Evolutionary conservation across 768 basidiomycete genomes (phyloP).

Genomic region (Tylopilus subfusipes): DNA sequence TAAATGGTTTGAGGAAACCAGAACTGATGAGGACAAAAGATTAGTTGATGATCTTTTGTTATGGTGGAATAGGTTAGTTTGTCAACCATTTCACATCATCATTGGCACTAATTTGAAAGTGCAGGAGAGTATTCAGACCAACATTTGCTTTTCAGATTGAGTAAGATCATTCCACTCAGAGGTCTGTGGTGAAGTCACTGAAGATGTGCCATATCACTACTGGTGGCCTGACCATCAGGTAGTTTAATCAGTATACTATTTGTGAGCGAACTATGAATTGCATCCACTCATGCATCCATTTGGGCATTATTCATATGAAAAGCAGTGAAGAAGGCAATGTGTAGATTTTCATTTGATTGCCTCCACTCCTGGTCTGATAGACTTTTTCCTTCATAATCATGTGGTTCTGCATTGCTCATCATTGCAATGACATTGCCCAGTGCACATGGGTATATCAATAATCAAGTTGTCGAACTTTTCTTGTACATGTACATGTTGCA

Average conservation of each 20-base stretch:
- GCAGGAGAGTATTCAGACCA: neutral
- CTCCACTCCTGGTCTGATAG: neutral
- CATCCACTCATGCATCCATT: neutral
- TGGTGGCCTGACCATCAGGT: neutral
- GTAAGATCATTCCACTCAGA: no score
- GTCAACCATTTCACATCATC: neutral
- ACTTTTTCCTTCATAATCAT: neutral
- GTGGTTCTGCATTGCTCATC: neutral
- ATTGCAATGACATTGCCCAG: neutral
- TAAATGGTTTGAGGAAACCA: constrained; percentile 3
- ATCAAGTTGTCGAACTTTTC: neutral
- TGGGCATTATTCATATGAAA: no score
- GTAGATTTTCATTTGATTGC: neutral
- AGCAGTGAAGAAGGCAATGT: neutral
- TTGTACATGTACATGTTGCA: neutral
- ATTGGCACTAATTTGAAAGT: neutral
- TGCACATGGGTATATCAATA: neutral
- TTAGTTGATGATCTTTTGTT: neutral
- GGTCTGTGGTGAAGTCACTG: neutral
- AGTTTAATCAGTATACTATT: neutral
- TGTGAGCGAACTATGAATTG: neutral
- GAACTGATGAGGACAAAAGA: no score
- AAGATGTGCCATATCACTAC: neutral
- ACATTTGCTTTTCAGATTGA: neutral
- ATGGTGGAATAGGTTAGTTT: neutral